A percentile compares a stretch with the other conserved stretches of the same genome.
Conservation (phyloP, 768 basidiomycete genomes). For the Lepiota brunneoincarnata region DNA sequence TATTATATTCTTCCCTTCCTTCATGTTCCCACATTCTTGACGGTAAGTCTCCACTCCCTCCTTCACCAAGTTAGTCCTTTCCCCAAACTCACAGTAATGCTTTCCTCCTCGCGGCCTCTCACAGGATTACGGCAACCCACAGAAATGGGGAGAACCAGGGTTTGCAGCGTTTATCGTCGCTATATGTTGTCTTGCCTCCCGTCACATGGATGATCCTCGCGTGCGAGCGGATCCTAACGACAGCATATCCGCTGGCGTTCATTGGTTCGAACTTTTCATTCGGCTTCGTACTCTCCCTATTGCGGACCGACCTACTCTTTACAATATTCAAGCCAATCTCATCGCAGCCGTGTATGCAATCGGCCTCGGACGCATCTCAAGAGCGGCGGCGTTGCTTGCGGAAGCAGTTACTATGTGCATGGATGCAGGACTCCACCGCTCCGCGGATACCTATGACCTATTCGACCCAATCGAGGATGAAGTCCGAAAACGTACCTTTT, state of each 20-base stretch:
- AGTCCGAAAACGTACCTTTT: conserved; percentile 91
- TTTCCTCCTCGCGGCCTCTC: not conserved
- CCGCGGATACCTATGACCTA: conserved; percentile 79
- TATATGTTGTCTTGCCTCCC: conserved; percentile 85
- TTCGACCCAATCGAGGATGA: conserved; percentile 92
- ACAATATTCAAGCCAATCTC: conserved; percentile 89
- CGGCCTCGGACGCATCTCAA: conserved; percentile 84
- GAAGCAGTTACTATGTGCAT: conserved; percentile 86
- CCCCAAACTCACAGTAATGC: conserved; percentile 8
- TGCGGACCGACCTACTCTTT: conserved; percentile 84
- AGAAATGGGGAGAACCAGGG: conserved; percentile 94
- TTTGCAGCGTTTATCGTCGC: conserved; percentile 95
- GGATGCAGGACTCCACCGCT: conserved; percentile 87
- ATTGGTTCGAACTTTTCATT: conserved; percentile 89
- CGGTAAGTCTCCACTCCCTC: conserved; percentile 40
- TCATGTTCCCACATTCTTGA: conserved; percentile 86
- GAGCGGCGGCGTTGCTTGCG: conserved; percentile 80
- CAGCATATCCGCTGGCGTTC: conserved; percentile 84
- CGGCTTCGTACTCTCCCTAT: conserved; percentile 86
- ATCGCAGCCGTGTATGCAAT: conserved; percentile 93
- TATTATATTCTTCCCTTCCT: conserved; percentile 91
- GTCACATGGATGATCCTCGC: conserved; percentile 90
- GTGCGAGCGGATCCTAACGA: conserved; percentile 81
- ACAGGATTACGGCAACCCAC: conserved; percentile 90
- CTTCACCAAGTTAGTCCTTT: conserved; percentile 3